Base-by-base conservation (phyloP, 1,284 basidiomycete species). In the Irpex lacteus region DNA sequence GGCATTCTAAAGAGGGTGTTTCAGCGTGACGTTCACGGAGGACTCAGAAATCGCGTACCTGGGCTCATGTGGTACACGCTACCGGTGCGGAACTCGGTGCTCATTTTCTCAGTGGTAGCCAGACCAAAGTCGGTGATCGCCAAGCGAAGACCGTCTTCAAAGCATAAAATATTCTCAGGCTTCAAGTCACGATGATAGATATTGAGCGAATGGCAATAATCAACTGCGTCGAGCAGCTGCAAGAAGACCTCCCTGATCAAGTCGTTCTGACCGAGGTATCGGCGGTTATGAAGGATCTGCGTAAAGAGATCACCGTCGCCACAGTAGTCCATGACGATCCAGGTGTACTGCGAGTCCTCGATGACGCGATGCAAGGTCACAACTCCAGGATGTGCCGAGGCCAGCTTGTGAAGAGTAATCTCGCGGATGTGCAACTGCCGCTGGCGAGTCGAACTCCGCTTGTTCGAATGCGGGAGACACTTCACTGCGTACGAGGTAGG, bases 131-230 rank as follows among this genome's bases (percentile, higher is more conserved):
- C 98, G 62, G 96, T 96, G 73, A 99, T 86, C 68, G 94, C 89
- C 65, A 98, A 87, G 67, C 87, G 86, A 69, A 89, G 84, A 67
- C 96, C 96, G 73, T 80, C 84, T 67, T 90, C 87, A 75, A 82
- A 92, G 78, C 95, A 98, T 66, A 99, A 83, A 69, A 99, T 91
- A 78, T 99, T 99, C 80, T 98, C 98, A 32, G 97, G 97, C 82
- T 98, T 99, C 72, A 99, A 82, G 77, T 98, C 97, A 62, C 97
- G 94, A 77, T 98, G 97, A 81, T 93, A 98, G 75, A 98, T 95
- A 76, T 94, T 94, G 64, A 95, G 82, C 54, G 83, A 85, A 77
- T 97, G 93, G 77, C 88, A 90, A 78, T 94, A 94, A 69, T 96
- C 91, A 72, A 98, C 94, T 57, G 96, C 94, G 71, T 97, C 95